These are phyloP conservation scores for Plectosphaerella sp. DNA, from an alignment of 2,329 filamentous ascomycete species.

Conservation along the genomic window DNA sequence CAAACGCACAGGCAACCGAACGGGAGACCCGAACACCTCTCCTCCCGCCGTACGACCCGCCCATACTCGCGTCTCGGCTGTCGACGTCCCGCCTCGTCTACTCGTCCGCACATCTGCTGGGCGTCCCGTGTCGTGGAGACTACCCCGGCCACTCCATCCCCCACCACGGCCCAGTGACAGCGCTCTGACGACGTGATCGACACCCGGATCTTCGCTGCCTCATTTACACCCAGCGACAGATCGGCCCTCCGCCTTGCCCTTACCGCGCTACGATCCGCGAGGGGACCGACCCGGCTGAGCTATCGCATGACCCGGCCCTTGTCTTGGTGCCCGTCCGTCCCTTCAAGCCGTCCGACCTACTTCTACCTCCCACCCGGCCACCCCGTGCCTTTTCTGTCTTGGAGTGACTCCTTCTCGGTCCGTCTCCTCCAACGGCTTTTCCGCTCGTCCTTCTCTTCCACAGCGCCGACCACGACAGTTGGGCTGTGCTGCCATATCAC, in stretches of 20 bases:
- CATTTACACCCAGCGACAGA: conserved; percentile 13
- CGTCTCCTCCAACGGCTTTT: not conserved
- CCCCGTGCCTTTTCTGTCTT: not conserved
- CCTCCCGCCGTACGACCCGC: not conserved
- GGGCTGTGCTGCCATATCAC: not conserved
- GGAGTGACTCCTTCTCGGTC: not conserved
- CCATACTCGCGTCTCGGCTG: not conserved
- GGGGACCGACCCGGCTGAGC: not conserved
- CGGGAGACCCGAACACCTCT: not conserved
- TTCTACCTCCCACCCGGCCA: not conserved
- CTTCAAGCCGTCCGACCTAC: not conserved
- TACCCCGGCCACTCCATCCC: not conserved
- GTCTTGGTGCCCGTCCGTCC: conserved; percentile 1
- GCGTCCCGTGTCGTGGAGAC: not conserved
- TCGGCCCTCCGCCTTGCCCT: not conserved
- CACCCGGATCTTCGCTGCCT: conserved; percentile 11
- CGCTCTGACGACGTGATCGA: conserved; percentile 8
- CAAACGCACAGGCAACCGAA: not conserved
- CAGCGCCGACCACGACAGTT: not conserved
- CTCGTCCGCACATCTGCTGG: not conserved
- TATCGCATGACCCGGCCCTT: not conserved
- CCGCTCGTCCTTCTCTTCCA: not conserved
- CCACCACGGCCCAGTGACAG: not conserved
- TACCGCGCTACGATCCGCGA: not conserved
- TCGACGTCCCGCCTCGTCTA: not conserved